These are phyloP conservation scores for Botrytis deweyae DNA, from an alignment of 2,329 filamentous ascomycete genomes.

Conservation along the genomic window DNA sequence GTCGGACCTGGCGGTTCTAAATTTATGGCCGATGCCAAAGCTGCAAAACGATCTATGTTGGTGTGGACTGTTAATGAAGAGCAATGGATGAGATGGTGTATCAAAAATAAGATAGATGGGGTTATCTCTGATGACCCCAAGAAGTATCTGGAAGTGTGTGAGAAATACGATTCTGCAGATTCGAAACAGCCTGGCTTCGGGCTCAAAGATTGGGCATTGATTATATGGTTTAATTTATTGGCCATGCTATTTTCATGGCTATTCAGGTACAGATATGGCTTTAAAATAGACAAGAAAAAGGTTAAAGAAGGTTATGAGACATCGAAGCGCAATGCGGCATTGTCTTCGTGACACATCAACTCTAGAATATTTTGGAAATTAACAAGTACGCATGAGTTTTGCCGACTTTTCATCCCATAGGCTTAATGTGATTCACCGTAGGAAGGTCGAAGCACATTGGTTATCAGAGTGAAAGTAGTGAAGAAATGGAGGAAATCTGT, in stretches of 20 bases:
- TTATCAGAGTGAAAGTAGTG: background rate
- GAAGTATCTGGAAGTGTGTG: slow-evolving; percentile 61
- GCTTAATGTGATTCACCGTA: background rate
- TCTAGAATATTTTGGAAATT: background rate
- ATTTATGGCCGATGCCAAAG: slow-evolving; percentile 64
- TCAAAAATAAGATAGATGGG: slow-evolving; percentile 66
- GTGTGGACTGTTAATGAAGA: slow-evolving; percentile 87
- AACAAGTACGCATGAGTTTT: background rate
- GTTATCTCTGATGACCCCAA: slow-evolving; percentile 84
- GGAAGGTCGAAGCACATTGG: background rate
- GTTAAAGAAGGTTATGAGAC: slow-evolving; percentile 21
- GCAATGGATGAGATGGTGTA: slow-evolving; percentile 77
- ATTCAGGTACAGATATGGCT: slow-evolving; percentile 30
- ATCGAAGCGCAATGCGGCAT: slow-evolving; percentile 12
- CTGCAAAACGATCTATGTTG: slow-evolving; percentile 60
- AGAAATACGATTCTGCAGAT: slow-evolving; percentile 35
- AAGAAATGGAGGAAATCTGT: background rate
- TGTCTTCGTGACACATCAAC: slow-evolving; percentile 18
- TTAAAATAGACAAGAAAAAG: slow-evolving; percentile 24
- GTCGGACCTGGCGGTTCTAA: slow-evolving; percentile 63
- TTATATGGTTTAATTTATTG: slow-evolving; percentile 31
- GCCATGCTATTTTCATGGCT: slow-evolving; percentile 28
- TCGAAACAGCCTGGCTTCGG: slow-evolving; percentile 25
- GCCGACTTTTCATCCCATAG: background rate
- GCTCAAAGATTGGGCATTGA: slow-evolving; percentile 23